phyloP scores from a whole-genome alignment of 23 red algal species.

The Porphyridium purpureum region DNA sequence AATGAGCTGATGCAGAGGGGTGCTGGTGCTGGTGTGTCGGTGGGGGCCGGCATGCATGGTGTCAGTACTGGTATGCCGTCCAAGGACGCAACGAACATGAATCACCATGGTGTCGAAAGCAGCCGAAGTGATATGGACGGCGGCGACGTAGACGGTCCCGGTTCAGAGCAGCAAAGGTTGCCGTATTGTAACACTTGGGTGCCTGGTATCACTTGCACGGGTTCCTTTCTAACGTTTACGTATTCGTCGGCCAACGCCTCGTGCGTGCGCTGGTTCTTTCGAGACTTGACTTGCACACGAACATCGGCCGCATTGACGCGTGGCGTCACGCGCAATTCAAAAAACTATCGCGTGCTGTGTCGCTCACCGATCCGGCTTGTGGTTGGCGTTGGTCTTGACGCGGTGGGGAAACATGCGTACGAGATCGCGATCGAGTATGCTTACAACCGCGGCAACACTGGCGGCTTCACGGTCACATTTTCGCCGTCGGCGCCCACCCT shows the following conservation, averaged over 20 bases:
- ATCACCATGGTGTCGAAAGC: background rate
- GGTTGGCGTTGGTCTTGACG: conserved; percentile 53
- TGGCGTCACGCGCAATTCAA: conserved; percentile 18
- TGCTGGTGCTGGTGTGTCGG: conserved; percentile 4
- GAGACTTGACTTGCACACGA: conserved; percentile 39
- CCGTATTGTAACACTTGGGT: too few relatives aligned
- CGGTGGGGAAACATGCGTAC: conserved; percentile 1
- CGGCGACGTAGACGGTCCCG: too few relatives aligned
- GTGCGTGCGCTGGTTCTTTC: conserved; percentile 60
- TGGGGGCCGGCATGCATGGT: background rate
- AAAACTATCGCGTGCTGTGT: conserved; percentile 21
- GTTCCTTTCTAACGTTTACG: conserved; percentile 50
- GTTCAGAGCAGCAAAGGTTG: too few relatives aligned
- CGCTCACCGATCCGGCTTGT: conserved; percentile 50
- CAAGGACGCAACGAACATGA: background rate
- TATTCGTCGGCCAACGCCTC: conserved; percentile 52
- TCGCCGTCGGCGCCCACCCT: conserved; percentile 29
- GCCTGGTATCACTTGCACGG: conserved; percentile 46
- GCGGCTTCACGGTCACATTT: conserved; percentile 61
- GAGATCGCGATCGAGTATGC: conserved; percentile 45
- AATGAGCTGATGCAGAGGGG: background rate
- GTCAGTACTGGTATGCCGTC: background rate
- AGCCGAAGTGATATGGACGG: conserved; percentile 28
- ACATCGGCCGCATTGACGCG: conserved; percentile 47
- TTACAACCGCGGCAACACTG: conserved; percentile 43